Evolutionary conservation across 768 basidiomycete genomes (phyloP).

Genomic region (Tulasnella sp.): DNA sequence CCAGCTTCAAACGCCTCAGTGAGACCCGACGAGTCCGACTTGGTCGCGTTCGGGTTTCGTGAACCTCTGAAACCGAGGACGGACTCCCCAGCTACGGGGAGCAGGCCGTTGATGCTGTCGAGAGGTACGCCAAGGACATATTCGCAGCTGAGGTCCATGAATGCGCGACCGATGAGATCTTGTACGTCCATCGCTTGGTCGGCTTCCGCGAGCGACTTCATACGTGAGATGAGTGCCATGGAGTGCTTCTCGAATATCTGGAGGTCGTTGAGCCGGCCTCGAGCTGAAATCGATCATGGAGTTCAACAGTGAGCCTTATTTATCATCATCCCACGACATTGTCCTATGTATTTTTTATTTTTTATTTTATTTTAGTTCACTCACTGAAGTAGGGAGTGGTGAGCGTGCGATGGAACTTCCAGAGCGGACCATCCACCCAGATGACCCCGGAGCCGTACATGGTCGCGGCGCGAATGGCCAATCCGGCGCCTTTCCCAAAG

Average conservation of each 20-base stretch:
- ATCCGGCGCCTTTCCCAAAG: constrained; percentile 17
- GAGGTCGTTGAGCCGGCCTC: constrained; percentile 12
- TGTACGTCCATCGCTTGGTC: constrained; percentile 19
- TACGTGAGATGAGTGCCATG: constrained; percentile 11
- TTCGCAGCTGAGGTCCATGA: constrained; percentile 14
- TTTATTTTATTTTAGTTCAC: background rate
- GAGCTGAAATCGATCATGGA: constrained; percentile 18
- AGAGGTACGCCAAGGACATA: constrained; percentile 13
- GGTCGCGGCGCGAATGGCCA: constrained; percentile 22
- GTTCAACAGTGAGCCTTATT: background rate
- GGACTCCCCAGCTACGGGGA: constrained; percentile 2
- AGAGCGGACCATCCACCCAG: constrained; percentile 24
- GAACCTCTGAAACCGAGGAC: background rate
- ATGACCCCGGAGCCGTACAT: constrained; percentile 28
- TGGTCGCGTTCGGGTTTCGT: constrained; percentile 9
- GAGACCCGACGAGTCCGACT: background rate
- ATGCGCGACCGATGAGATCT: constrained; percentile 15
- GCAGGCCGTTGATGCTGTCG: constrained; percentile 12
- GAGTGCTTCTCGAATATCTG: constrained; percentile 19
- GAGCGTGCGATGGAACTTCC: constrained; percentile 22
- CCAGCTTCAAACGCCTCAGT: too few relatives aligned
- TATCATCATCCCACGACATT: constrained; percentile 21
- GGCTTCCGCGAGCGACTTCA: constrained; percentile 21
- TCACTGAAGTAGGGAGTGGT: constrained; percentile 4
- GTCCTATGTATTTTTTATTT: constrained; percentile 22